Evolutionary conservation across 768 basidiomycete species (phyloP).

Genomic region (Brasilioporus rufonigricans): DNA sequence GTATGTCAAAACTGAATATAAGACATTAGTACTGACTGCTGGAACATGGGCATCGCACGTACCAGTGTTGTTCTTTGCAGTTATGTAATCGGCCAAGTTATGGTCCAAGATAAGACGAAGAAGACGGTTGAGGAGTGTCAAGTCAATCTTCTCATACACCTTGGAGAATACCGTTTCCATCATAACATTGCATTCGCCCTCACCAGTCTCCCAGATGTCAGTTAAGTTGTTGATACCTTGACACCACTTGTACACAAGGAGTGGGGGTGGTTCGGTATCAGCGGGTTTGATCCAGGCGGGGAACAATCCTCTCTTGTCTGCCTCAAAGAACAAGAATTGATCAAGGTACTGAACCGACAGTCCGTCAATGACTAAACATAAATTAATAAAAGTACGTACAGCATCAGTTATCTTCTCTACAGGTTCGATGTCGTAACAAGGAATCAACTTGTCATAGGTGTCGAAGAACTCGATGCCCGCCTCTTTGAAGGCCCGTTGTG

Average conservation of each 20-base stretch:
- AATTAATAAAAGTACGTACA: conserved; percentile 40
- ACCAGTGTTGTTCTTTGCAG: conserved; percentile 96
- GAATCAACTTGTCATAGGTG: conserved; percentile 97
- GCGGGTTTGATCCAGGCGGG: conserved; percentile 99
- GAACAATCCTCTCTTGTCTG: conserved; percentile 97
- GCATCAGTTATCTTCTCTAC: conserved; percentile 99
- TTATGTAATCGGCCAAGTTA: conserved; percentile 98
- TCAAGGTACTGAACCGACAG: conserved; percentile 70
- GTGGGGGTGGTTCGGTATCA: conserved; percentile 94
- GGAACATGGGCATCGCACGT: conserved; percentile 9
- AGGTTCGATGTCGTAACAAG: conserved; percentile 98
- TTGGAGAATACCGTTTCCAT: conserved; percentile 99
- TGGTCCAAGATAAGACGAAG: conserved; percentile 96
- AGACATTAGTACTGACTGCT: not conserved
- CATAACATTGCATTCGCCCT: conserved; percentile 97
- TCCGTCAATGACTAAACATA: conserved; percentile 8
- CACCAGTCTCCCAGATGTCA: conserved; percentile 97
- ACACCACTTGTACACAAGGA: conserved; percentile 99
- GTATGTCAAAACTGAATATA: conserved; percentile 67
- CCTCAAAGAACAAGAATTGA: conserved; percentile 98
- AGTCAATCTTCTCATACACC: conserved; percentile 98
- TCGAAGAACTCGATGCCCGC: conserved; percentile 96
- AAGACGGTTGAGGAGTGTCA: conserved; percentile 93
- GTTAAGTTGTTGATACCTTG: conserved; percentile 99
- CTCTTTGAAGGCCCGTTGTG: conserved; percentile 98